Evolutionary conservation across 2,329 filamentous ascomycete species (phyloP), one percentile per base, ranked within the genome.

Genomic region (Fusarium euwallaceae): DNA sequence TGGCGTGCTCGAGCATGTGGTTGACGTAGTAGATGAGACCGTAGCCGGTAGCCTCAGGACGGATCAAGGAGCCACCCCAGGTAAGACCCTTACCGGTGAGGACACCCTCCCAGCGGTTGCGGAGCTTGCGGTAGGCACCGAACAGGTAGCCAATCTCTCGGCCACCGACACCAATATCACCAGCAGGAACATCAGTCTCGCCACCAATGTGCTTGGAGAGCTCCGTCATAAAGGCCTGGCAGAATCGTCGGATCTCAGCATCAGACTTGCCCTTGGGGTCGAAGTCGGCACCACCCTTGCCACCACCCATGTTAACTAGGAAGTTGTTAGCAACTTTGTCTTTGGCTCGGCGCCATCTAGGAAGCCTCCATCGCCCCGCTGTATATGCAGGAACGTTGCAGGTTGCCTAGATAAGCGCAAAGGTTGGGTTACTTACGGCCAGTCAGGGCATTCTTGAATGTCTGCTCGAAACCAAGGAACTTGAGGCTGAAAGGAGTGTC

Each of bases 391-490:
- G 69, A 32, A 72, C 65, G 51, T 61, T 43, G 34, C 45, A 51
- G 53, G 32, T 48, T 37, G 43, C 27, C 36, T 11, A 59, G 43
- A 59, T n/a, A 51, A 53, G 48, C 51, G 51, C 11, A 36, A 12
- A 63, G 45, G 24, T 51, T 29, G 22, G 22, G 22, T 29, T 24
- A 91, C 94, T 88, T 88, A 95, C 93, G 87, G 82, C 97, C 97
- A 72, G 97, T 98, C 78, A 98, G 88, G 78, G 97, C 97, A 94
- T 98, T 98, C 91, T 98, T 98, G 91, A 98, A 98, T 87, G 96
- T 97, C 88, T 98, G 97, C 92, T 99, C 97, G 81, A 98, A 98
- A 77, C 96, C 97, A 82, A 99, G 90, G 88, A 98, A 98, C 89
- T 99, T 99, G 81, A 99, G 91, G 81, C 74, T 76, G 61, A 58